These are phyloP conservation scores for Orobanche coerulescens DNA, from an alignment of 257 asterid species.

Conservation along the genomic window DNA sequence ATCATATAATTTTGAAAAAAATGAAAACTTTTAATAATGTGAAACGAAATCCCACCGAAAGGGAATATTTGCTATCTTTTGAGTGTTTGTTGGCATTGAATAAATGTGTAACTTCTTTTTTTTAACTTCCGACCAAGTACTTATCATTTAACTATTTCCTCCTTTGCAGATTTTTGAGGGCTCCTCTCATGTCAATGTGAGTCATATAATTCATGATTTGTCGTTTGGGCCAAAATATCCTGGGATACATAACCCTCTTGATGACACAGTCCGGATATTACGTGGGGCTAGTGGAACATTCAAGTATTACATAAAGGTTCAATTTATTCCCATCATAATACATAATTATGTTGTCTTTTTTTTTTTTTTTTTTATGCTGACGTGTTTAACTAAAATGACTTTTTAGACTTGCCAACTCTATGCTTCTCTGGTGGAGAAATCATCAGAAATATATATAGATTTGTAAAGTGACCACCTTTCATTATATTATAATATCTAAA, in stretches of 20 bases:
- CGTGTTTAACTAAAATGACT: not conserved
- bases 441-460: not conserved
- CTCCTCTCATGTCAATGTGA: slow-evolving; percentile 85
- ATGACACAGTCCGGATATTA: slow-evolving; percentile 74
- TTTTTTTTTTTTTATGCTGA: not conserved
- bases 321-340: slow-evolving; percentile 11
- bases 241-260: slow-evolving; percentile 95
- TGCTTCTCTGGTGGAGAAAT: not conserved
- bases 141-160: slow-evolving; percentile 13
- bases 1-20: not conserved
- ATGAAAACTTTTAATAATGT: not conserved
- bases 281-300: slow-evolving; percentile 89
- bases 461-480: not conserved
- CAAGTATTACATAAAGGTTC: slow-evolving; percentile 95
- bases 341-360: not conserved
- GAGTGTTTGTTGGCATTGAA: not conserved
- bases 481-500: not conserved
- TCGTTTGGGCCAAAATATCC: slow-evolving; percentile 98
- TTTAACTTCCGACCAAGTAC: slow-evolving; percentile 2
- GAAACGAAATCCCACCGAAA: not conserved
- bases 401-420: not conserved
- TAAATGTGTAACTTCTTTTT: not conserved
- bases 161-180: slow-evolving; percentile 77
- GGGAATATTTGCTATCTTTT: not conserved
- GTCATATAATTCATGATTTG: slow-evolving; percentile 86